phyloP scores from a whole-genome alignment of 2,329 filamentous ascomycete genomes.

The Niveomyces coronatus region DNA sequence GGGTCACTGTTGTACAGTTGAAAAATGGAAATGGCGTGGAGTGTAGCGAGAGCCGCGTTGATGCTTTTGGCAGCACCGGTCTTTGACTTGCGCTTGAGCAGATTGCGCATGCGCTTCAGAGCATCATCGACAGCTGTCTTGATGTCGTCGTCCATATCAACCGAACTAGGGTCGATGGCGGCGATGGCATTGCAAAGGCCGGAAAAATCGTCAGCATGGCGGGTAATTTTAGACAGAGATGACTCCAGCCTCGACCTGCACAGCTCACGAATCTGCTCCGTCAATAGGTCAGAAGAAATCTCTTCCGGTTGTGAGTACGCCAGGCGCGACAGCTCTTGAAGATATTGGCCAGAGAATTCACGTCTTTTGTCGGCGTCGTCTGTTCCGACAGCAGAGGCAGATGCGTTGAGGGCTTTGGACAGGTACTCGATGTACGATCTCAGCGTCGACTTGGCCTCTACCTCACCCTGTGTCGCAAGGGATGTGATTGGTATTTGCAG shows the following conservation, averaged over 20 bases:
- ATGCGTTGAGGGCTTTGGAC: slow-evolving; percentile 37
- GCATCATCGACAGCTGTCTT: slow-evolving; percentile 42
- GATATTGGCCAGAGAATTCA: slow-evolving; percentile 27
- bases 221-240: slow-evolving; percentile 47
- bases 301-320: slow-evolving; percentile 41
- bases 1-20: slow-evolving; percentile 85
- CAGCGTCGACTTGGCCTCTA: slow-evolving; percentile 24
- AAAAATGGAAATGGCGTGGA: slow-evolving; percentile 76
- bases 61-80: slow-evolving; percentile 27
- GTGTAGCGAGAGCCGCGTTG: slow-evolving; percentile 60
- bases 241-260: slow-evolving; percentile 48
- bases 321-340: slow-evolving; percentile 43
- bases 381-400: slow-evolving; percentile 13
- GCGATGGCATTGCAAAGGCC: slow-evolving; percentile 44
- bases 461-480: slow-evolving; percentile 17
- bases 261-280: slow-evolving; percentile 41
- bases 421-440: slow-evolving; percentile 45
- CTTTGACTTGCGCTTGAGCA: slow-evolving; percentile 33
- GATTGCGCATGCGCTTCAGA: slow-evolving; percentile 40
- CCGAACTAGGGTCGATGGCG: slow-evolving; percentile 40
- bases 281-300: slow-evolving; percentile 33
- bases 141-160: slow-evolving; percentile 46
- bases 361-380: slow-evolving; percentile 19
- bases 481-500: slow-evolving; percentile 33
- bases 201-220: slow-evolving; percentile 40